Evolutionary conservation across 1,284 basidiomycete genomes (phyloP).

Genomic region (Cryptococcus amylolentus): DNA sequence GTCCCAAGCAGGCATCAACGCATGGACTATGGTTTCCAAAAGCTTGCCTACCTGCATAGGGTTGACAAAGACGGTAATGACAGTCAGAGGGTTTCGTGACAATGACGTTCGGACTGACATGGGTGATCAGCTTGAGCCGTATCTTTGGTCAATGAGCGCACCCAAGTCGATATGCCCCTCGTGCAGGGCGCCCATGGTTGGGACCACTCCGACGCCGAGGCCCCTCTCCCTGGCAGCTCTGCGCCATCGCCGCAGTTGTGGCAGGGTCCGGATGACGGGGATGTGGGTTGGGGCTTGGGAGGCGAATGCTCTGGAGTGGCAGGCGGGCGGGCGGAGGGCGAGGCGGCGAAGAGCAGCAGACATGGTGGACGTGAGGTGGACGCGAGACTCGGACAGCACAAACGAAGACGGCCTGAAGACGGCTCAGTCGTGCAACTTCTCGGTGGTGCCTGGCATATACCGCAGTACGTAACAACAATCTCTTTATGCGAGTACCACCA

Average conservation of each 20-base stretch:
- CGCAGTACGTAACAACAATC: background rate
- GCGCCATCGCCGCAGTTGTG: slow-evolving; percentile 73
- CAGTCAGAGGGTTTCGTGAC: slow-evolving; percentile 74
- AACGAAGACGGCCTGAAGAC: no score
- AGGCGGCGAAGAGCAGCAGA: no score
- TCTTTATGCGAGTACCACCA: no score
- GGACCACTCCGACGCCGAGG: slow-evolving; percentile 81
- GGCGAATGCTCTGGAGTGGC: no score
- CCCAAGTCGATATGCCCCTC: slow-evolving; percentile 87
- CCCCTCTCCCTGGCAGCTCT: slow-evolving; percentile 58
- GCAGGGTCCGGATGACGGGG: slow-evolving; percentile 70
- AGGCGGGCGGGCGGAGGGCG: no score
- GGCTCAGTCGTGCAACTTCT: no score
- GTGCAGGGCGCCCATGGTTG: slow-evolving; percentile 97
- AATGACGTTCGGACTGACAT: slow-evolving; percentile 60
- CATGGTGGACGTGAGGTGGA: no score
- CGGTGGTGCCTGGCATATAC: no score
- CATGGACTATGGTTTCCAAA: background rate
- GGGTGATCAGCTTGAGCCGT: no score
- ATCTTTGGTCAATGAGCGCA: slow-evolving; percentile 41
- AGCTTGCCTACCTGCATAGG: slow-evolving; percentile 61
- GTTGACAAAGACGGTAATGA: slow-evolving; percentile 96
- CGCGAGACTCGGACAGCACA: no score
- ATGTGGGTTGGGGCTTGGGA: slow-evolving; percentile 48
- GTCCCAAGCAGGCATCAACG: background rate